phyloP scores from a whole-genome alignment of 208 protist genomes.

The Angomonas deanei region DNA sequence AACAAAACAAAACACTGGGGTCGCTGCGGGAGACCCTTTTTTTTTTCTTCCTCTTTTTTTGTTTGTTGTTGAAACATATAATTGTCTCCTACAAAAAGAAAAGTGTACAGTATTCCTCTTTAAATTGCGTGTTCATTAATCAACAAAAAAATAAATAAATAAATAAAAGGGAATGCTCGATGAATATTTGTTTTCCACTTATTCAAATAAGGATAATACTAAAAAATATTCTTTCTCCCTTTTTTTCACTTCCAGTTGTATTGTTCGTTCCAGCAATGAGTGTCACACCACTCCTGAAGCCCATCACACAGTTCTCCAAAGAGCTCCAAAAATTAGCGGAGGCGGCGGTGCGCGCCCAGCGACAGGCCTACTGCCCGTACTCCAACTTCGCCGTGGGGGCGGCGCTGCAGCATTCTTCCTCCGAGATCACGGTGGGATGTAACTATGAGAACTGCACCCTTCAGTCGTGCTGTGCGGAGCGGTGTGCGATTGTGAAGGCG shows the following conservation, averaged over 20 bases:
- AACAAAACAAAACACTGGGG: background rate
- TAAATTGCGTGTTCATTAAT: too few relatives aligned
- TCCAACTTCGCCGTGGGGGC: constrained; percentile 79
- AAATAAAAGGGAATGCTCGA: too few relatives aligned
- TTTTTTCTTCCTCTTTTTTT: background rate
- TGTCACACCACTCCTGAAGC: constrained; percentile 26
- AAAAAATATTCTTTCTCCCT: constrained; percentile 1
- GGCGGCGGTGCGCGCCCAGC: constrained; percentile 50
- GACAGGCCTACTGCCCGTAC: constrained; percentile 65
- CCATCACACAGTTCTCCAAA: constrained; percentile 26
- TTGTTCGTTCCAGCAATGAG: background rate
- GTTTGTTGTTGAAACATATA: too few relatives aligned
- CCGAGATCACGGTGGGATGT: constrained; percentile 55
- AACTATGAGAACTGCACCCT: constrained; percentile 86
- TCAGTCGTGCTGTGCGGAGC: constrained; percentile 78
- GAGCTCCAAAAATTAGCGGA: constrained; percentile 31
- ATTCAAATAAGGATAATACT: too few relatives aligned
- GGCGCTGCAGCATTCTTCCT: constrained; percentile 47
- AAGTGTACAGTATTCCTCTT: too few relatives aligned
- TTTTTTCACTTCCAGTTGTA: background rate
- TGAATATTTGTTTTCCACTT: too few relatives aligned
- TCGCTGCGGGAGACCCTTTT: background rate
- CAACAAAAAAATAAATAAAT: too few relatives aligned
- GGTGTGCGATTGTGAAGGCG: constrained; percentile 75
- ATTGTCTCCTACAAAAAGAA: too few relatives aligned